Conservation (phyloP, 192 early-diverging fungal species). For the Podila clonocystis region DNA sequence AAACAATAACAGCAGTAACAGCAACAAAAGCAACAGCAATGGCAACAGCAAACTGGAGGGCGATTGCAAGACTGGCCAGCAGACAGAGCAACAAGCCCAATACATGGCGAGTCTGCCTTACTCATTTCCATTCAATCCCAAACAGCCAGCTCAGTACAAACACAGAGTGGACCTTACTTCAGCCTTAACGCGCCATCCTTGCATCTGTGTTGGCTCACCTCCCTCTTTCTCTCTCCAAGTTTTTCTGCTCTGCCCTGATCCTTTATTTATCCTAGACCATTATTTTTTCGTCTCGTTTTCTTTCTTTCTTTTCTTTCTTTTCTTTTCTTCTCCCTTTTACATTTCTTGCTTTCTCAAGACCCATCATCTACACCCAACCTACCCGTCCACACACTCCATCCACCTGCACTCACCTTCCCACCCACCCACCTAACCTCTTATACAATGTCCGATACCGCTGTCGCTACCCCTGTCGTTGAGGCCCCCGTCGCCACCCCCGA, state of each 20-base stretch:
- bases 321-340: background rate
- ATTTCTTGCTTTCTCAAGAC: background rate
- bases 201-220: background rate
- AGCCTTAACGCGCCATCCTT: background rate
- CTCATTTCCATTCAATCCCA: background rate
- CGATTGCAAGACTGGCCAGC: background rate
- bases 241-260: background rate
- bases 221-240: conserved; percentile 4
- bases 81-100: background rate
- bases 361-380: too few relatives aligned
- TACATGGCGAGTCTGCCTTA: background rate
- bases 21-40: background rate
- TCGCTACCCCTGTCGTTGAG: conserved; percentile 1
- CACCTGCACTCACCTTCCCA: background rate
- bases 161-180: conserved; percentile 2
- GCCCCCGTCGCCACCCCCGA: background rate
- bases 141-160: background rate
- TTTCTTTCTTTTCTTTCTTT: conserved; percentile 1
- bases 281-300: background rate
- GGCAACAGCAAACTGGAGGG: background rate
- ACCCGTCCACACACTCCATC: background rate
- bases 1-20: background rate
- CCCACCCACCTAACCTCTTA: background rate
- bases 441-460: conserved; percentile 1
- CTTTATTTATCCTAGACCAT: conserved; percentile 1